Conservation (phyloP, 148 eudicot species). For the Cornus suecica region DNA sequence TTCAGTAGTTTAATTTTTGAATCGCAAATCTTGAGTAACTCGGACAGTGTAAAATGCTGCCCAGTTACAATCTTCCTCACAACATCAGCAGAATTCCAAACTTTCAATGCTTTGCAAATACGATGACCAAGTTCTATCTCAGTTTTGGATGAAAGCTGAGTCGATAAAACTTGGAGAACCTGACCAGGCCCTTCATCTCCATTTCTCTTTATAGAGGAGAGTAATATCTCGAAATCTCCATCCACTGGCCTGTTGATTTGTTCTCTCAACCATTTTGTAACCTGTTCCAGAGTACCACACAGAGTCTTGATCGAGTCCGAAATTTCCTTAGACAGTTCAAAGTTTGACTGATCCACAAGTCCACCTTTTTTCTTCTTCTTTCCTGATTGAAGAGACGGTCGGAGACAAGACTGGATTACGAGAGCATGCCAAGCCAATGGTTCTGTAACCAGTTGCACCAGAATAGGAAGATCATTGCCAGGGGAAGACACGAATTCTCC, state of each 20-base stretch:
- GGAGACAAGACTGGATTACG: constrained; percentile 62
- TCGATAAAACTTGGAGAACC: constrained; percentile 43
- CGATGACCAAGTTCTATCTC: constrained; percentile 62
- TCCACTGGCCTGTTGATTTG: constrained; percentile 46
- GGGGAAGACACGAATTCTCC: constrained; percentile 51
- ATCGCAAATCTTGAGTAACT: constrained; percentile 69
- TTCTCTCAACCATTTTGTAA: constrained; percentile 58
- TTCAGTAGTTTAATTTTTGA: constrained; percentile 54
- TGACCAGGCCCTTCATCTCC: constrained; percentile 63
- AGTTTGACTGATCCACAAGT: constrained; percentile 44
- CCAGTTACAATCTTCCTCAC: constrained; percentile 52
- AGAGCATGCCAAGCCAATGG: constrained; percentile 81
- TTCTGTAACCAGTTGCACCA: constrained; percentile 79
- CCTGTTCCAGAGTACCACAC: constrained; percentile 44
- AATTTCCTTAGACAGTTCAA: constrained; percentile 42
- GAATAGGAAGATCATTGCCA: constrained; percentile 47
- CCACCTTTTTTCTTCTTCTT: constrained; percentile 94
- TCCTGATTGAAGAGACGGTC: constrained; percentile 67
- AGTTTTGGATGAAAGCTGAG: constrained; percentile 29
- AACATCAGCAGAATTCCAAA: constrained; percentile 70
- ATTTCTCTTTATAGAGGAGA: constrained; percentile 37
- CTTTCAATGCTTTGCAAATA: constrained; percentile 50
- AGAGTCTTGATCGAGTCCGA: constrained; percentile 54
- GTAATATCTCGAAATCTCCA: constrained; percentile 39
- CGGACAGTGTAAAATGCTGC: constrained; percentile 42